Evolutionary conservation across 805 yeast species (phyloP), one percentile per base, ranked within the genome.

Genomic region (Pichia nanzhaoensis): DNA sequence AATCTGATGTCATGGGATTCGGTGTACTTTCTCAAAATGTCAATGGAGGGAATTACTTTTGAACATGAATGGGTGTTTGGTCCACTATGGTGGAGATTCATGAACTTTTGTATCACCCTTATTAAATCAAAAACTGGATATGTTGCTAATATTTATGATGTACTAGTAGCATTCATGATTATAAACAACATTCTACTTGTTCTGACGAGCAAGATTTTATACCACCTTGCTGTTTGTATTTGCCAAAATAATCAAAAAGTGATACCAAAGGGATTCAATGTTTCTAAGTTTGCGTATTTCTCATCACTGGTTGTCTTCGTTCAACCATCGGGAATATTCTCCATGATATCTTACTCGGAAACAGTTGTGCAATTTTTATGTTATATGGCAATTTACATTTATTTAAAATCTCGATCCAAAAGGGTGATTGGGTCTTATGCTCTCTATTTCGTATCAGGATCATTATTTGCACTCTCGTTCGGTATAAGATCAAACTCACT

Each of bases 1-100:
- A 78, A 75, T 45, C 67, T 87, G 4, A 65, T 85, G 21, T 72
- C 80, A 3, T 91, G 98, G 98, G 99, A 91, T 60, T 72, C 82
- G 1, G 93, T 89, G 0, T 89, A 81, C 61, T 89, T 84, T 56
- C 60, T 75, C 14, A 77, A 80, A 37, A 60, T 81, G 45, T 77
- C 84, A 30, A 58, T 63, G 9, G 61, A 73, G 14, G 78, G 73
- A 0, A 64, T 70, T 2, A 60, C 65, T n/a, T 90, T 71, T 62
- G 98, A 91, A 63, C 96, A 91, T 60, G 95, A 89, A 63, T 84
- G 78, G 72, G 97, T 95, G 4, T 91, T 87, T 59, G 80, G 95
- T 22, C 84, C 84, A 10, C 57, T 78, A 2, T 91, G 96, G 95
- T 73, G 82, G 68, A 57, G 75, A 20, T 38, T 80, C 3, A 40